A percentile compares a stretch with the other conserved stretches of the same genome.
These are phyloP conservation scores for Leccinum disarticulatum DNA, from an alignment of 768 basidiomycete genomes.

Conservation along the genomic window DNA sequence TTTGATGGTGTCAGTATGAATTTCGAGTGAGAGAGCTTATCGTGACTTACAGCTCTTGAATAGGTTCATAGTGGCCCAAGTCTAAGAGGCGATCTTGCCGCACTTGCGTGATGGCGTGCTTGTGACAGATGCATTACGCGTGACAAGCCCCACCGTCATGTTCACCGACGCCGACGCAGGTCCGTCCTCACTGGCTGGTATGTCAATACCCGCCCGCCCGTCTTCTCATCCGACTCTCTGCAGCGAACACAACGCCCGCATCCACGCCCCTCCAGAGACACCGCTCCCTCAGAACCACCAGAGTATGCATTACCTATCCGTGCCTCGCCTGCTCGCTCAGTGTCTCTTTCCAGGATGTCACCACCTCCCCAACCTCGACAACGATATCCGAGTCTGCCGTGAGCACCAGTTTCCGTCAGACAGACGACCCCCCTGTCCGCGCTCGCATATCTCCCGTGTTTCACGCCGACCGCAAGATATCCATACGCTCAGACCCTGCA, in stretches of 20 bases:
- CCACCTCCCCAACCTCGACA: constrained; percentile 29
- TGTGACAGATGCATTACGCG: constrained; percentile 31
- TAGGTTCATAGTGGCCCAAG: constrained; percentile 66
- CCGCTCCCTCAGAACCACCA: constrained; percentile 12
- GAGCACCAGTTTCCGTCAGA: constrained; percentile 22
- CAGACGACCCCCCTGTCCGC: constrained; percentile 20
- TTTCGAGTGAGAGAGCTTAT: constrained; percentile 7
- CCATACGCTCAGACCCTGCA: constrained; percentile 64
- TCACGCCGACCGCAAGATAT: constrained; percentile 36
- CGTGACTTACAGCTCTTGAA: constrained; percentile 70
- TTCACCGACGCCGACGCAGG: constrained; percentile 8
- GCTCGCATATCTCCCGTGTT: constrained; percentile 21
- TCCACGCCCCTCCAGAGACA: constrained; percentile 18
- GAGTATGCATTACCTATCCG: constrained; percentile 12
- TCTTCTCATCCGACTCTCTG: neutral
- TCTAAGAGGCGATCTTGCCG: constrained; percentile 12
- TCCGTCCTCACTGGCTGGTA: neutral
- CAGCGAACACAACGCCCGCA: constrained; percentile 5
- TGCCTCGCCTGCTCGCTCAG: neutral
- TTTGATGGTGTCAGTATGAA: constrained; percentile 21
- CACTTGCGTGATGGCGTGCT: constrained; percentile 11
- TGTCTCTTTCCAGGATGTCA: constrained; percentile 14
- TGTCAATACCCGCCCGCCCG: neutral
- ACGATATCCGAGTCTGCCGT: constrained; percentile 32
- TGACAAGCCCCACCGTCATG: constrained; percentile 22